phyloP scores from a whole-genome alignment of 495 filamentous ascomycete species.

The Stereocaulon alpinum region DNA sequence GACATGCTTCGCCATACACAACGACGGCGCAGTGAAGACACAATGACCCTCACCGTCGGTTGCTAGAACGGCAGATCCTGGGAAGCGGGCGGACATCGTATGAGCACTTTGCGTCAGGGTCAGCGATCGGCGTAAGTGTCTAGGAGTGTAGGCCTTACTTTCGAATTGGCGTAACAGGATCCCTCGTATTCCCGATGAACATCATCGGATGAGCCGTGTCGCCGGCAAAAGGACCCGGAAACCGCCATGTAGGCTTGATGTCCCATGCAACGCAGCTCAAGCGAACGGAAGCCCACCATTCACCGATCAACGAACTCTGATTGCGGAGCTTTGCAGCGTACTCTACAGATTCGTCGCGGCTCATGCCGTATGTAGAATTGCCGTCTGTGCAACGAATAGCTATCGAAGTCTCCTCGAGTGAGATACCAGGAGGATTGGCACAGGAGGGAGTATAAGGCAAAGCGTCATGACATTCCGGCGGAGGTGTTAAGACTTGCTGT shows the following conservation, averaged over 20 bases:
- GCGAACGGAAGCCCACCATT: constrained; percentile 47
- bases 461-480: background rate
- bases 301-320: constrained; percentile 34
- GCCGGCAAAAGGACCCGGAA: constrained; percentile 25
- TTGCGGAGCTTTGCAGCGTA: constrained; percentile 28
- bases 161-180: constrained; percentile 37
- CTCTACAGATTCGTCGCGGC: constrained; percentile 27
- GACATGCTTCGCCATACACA: constrained; percentile 8
- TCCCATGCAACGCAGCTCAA: constrained; percentile 49
- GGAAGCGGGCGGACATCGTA: constrained; percentile 36
- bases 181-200: constrained; percentile 47
- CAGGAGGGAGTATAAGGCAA: constrained; percentile 1
- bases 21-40: constrained; percentile 21
- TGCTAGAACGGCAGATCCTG: constrained; percentile 36
- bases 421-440: background rate
- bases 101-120: background rate
- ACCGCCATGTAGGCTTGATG: constrained; percentile 47
- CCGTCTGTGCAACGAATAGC: constrained; percentile 38
- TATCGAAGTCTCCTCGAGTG: constrained; percentile 24
- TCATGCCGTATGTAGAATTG: constrained; percentile 30
- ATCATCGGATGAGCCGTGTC: constrained; percentile 42
- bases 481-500: background rate
- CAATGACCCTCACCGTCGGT: constrained; percentile 38
- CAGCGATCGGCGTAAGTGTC: too few species aligned
- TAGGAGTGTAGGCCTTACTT: background rate